Evolutionary conservation across 1,139 yeast species (phyloP), one percentile per base, ranked within the genome.

Genomic region (Arxiozyma slooffiae): DNA sequence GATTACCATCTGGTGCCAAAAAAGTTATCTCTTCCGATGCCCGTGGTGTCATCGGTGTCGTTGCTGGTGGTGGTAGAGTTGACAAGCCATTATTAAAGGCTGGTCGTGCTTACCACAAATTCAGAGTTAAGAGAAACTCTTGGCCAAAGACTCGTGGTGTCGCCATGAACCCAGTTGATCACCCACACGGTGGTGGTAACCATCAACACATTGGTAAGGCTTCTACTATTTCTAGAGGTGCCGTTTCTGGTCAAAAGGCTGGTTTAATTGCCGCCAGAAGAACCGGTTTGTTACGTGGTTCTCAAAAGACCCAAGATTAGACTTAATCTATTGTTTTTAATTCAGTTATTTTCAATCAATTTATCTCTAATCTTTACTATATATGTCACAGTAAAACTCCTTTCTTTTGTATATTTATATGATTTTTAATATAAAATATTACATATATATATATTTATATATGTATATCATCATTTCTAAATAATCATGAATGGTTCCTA

Each of bases 171-270:
- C 97, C 97, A 78, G 97, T 90, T 74, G 97, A 90, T 77, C 97
- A 90, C 82, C 97, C 97, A 76, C 97, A 90, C 78, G 98, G 98
- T 86, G 98, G 98, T 90, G 98, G 98, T 92, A 92, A 92, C 97
- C 98, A 92, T 80, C 98, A 92, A 83, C 98, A 92, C 78, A 92
- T 92, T 83, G 97, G 98, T 90, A 92, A 92, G 85, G 98, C 98
- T 74, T 92, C 98, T 71, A 92, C 98, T 73, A 92, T 92, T 72
- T 85, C 96, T 69, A 89, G 98, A 86, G 96, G 96, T 77, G 97
- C 98, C 70, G 98, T 92, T 75, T 80, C 98, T 71, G 98, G 98
- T 89, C 98, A 92, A 82, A 92, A 92, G 95, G 96, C 95, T 76
- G 98, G 98, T 92, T 90, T 92, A 75, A 94, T 94, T 75, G 98